These are phyloP conservation scores for Cytospora chrysosperma DNA, from an alignment of 2,329 filamentous ascomycete genomes.

Conservation along the genomic window DNA sequence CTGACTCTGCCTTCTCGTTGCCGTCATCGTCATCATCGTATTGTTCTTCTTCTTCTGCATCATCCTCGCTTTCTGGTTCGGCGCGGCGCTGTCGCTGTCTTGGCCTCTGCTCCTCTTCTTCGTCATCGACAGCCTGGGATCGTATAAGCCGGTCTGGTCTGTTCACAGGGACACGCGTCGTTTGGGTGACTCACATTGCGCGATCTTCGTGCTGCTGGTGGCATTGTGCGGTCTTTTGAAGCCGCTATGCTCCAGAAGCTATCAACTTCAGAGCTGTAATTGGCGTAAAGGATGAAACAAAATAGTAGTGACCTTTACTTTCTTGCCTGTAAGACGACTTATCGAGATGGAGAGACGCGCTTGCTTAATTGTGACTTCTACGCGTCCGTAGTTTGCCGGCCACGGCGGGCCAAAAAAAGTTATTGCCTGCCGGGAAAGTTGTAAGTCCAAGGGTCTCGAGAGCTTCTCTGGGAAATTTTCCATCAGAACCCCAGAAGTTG, in stretches of 20 bases:
- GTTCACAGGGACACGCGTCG: not conserved
- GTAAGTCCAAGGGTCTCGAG: conserved; percentile 9
- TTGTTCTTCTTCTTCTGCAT: conserved; percentile 39
- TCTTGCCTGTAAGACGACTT: too few species aligned
- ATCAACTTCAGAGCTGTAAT: too few species aligned
- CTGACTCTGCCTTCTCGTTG: conserved; percentile 42
- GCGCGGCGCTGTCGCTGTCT: conserved; percentile 37
- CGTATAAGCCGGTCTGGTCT: not conserved
- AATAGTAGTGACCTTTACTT: too few species aligned
- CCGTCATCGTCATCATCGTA: conserved; percentile 30
- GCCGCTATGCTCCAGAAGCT: not conserved
- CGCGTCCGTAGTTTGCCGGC: conserved; percentile 7
- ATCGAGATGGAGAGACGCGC: not conserved
- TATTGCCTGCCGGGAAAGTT: conserved; percentile 15
- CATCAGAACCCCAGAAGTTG: not conserved
- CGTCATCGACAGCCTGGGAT: conserved; percentile 29
- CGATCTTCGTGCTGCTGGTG: conserved; percentile 16
- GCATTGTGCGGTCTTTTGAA: conserved; percentile 8
- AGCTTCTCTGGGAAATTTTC: not conserved
- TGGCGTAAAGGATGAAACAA: not conserved
- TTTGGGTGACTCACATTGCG: conserved; percentile 16
- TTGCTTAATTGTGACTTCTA: not conserved
- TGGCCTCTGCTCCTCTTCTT: conserved; percentile 46
- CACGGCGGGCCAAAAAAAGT: not conserved
- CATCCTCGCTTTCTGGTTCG: conserved; percentile 34